Percentiles rank a stretch among this genome's conserved stretches.
Evolutionary conservation across 2,329 filamentous ascomycete genomes (phyloP).

Genomic region (Ceratocystis eucalypticola): DNA sequence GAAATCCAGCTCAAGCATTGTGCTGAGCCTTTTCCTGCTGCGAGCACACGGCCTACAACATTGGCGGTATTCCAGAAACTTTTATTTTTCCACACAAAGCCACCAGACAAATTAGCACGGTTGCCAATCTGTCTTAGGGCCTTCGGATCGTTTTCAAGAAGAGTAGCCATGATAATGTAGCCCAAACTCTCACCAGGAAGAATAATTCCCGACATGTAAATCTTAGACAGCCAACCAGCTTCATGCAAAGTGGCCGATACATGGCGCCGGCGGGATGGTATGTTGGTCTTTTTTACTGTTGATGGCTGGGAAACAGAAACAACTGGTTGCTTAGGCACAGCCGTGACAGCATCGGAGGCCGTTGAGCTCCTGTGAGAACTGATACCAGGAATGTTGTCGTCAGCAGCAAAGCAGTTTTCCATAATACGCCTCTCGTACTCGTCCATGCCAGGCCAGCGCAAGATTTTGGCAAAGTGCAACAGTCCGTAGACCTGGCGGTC

Average conservation of each 20-base stretch:
- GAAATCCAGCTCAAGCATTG: constrained; percentile 60
- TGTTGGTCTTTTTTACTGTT: constrained; percentile 8
- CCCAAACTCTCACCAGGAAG: constrained; percentile 49
- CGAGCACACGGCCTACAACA: constrained; percentile 50
- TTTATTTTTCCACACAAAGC: constrained; percentile 49
- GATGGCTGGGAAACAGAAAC: constrained; percentile 3
- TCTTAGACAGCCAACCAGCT: constrained; percentile 54
- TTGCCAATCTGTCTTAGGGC: constrained; percentile 46
- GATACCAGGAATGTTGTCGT: constrained; percentile 2
- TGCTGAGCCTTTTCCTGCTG: constrained; percentile 45
- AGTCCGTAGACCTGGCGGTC: constrained; percentile 48
- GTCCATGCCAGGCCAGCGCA: constrained; percentile 50
- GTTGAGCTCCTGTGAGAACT: not conserved
- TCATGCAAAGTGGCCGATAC: constrained; percentile 45
- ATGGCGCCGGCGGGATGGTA: constrained; percentile 35
- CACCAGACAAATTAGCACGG: constrained; percentile 48
- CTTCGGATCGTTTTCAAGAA: constrained; percentile 50
- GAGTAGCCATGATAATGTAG: constrained; percentile 51
- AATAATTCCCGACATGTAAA: constrained; percentile 51
- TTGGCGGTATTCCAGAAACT: constrained; percentile 58
- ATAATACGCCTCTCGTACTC: constrained; percentile 36
- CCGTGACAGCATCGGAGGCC: not conserved
- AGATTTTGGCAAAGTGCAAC: constrained; percentile 47
- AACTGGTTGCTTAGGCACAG: constrained; percentile 1
- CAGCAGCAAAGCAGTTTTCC: constrained; percentile 29